Evolutionary conservation across 2,329 filamentous ascomycete species (phyloP).

Genomic region (Colletotrichum sp.): DNA sequence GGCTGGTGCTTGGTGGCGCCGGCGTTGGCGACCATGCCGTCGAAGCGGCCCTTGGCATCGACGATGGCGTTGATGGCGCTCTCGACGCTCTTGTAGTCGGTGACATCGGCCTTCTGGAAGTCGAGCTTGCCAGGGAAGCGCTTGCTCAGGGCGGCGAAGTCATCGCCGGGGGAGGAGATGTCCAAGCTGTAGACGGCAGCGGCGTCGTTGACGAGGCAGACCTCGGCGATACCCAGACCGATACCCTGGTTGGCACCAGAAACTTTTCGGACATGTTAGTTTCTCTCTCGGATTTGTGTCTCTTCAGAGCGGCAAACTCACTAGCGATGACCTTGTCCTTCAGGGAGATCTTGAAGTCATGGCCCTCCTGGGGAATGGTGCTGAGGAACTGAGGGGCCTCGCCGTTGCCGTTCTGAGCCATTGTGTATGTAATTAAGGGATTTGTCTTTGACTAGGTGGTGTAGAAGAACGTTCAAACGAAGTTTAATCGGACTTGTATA

Average conservation of each 20-base stretch:
- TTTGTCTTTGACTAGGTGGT: background rate
- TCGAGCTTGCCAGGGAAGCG: slow-evolving; percentile 44
- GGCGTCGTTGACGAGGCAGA: slow-evolving; percentile 49
- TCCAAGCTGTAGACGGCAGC: slow-evolving; percentile 44
- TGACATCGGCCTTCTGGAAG: slow-evolving; percentile 52
- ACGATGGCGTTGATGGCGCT: slow-evolving; percentile 45
- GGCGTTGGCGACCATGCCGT: slow-evolving; percentile 37
- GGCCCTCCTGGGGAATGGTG: slow-evolving; percentile 35
- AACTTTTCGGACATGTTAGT: slow-evolving; percentile 26
- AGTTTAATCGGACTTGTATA: background rate
- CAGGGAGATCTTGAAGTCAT: slow-evolving; percentile 39
- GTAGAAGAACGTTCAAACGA: background rate
- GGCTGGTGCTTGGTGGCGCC: slow-evolving; percentile 38
- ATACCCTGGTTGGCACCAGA: slow-evolving; percentile 39
- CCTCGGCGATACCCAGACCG: slow-evolving; percentile 48
- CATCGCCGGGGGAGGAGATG: slow-evolving; percentile 38
- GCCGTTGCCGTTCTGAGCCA: slow-evolving; percentile 1
- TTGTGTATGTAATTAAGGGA: background rate
- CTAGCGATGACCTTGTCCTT: slow-evolving; percentile 43
- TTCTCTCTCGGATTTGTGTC: background rate
- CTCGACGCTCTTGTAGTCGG: slow-evolving; percentile 42
- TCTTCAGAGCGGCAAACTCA: slow-evolving; percentile 24
- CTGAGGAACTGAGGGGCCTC: slow-evolving; percentile 25
- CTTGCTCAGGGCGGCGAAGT: slow-evolving; percentile 39
- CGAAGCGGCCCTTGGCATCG: slow-evolving; percentile 39